Base-by-base conservation (phyloP, 805 yeast genomes). In the Scheffersomyces spartinae region DNA sequence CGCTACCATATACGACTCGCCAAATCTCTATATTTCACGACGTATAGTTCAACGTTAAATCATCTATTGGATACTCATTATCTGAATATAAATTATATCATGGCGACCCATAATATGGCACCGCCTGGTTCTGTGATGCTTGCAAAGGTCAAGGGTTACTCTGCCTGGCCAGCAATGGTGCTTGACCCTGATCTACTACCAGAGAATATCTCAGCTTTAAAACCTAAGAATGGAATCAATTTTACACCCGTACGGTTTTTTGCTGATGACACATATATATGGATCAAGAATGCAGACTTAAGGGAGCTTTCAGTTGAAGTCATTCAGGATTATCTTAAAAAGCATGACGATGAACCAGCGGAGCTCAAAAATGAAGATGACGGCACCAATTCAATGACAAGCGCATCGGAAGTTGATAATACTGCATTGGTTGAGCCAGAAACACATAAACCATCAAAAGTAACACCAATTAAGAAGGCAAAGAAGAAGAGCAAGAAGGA, bases 81-180 rank as follows among this genome's bases (percentile, higher is more conserved):
- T n/a, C n/a, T n/a, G n/a, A n/a, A n/a, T n/a, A n/a, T n/a, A n/a
- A n/a, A n/a, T n/a, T n/a, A n/a, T n/a, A n/a, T n/a, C n/a, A n/a
- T n/a, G n/a, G n/a, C n/a, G n/a, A n/a, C n/a, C n/a, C n/a, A n/a
- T n/a, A n/a, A n/a, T n/a, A n/a, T n/a, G n/a, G n/a, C 6, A 32
- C 38, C n/a, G 3, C 48, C n/a, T n/a, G n/a, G n/a, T n/a, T n/a
- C n/a, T n/a, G n/a, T n/a, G n/a, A n/a, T 83, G 1, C 59, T 83
- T 13, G 91, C 91, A 6, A 83, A 83, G 48, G 73, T 83, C 24
- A 83, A 81, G 42, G 93, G 94, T 6, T 83, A 74, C 44, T 81
- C 94, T 3, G 78, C 86, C 21, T 83, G 95, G 95, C 95, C 95
- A 0, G 85, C 86, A 3, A 74, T 82, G 72, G 73, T 81, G 4